These are phyloP conservation scores for Myotisia sp. DNA, from an alignment of 2,329 filamentous ascomycete genomes.

Conservation along the genomic window DNA sequence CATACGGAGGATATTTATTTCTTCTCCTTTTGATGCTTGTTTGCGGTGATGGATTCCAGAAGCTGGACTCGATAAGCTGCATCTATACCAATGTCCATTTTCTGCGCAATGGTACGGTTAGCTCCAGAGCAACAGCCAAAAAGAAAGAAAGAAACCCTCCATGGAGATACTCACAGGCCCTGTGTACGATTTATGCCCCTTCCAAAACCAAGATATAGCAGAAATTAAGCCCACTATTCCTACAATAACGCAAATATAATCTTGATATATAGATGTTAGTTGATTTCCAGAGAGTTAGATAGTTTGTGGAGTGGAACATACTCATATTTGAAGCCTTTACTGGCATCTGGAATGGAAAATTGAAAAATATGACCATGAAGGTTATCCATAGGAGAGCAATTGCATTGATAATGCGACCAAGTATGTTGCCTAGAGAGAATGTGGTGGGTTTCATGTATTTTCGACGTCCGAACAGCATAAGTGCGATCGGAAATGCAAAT, in stretches of 20 bases:
- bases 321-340: neutral
- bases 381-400: neutral
- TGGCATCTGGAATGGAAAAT: slow-evolving; percentile 1
- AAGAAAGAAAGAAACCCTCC: neutral
- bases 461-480: slow-evolving; percentile 1
- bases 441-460: slow-evolving; percentile 3
- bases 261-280: too few species aligned
- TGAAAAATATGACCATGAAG: slow-evolving; percentile 3
- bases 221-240: neutral
- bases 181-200: neutral
- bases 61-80: slow-evolving; percentile 1
- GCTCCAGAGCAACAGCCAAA: neutral
- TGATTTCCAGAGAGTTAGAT: neutral
- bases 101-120: neutral
- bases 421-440: slow-evolving; percentile 1
- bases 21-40: too few species aligned
- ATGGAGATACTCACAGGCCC: neutral
- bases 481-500: slow-evolving; percentile 2
- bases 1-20: too few species aligned
- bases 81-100: slow-evolving; percentile 1
- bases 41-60: too few species aligned
- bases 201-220: neutral
- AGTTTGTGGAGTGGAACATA: neutral
- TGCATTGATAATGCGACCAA: neutral
- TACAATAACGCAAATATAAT: neutral